Percentiles rank a stretch among this genome's conserved stretches.
These are phyloP conservation scores for Periglandula ipomoeae DNA, from an alignment of 2,329 filamentous ascomycete species.

Conservation along the genomic window DNA sequence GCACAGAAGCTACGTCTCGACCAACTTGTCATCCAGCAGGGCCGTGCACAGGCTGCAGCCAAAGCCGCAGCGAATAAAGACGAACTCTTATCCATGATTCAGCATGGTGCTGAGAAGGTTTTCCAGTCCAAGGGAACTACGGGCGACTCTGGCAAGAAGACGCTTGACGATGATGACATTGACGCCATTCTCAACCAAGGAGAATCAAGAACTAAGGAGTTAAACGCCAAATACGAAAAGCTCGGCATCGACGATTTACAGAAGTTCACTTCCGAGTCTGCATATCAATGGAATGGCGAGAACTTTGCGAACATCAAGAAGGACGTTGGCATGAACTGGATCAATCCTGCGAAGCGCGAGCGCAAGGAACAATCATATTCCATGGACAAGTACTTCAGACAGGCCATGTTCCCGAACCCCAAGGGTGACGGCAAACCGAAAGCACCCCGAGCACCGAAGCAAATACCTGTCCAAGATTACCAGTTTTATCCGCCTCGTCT, in stretches of 20 bases:
- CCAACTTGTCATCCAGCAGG: slow-evolving; percentile 96
- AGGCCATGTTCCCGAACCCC: slow-evolving; percentile 72
- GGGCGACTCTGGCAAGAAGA: slow-evolving; percentile 49
- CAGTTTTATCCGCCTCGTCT: slow-evolving; percentile 89
- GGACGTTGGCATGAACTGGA: slow-evolving; percentile 89
- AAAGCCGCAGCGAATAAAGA: slow-evolving; percentile 94
- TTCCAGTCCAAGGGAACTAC: slow-evolving; percentile 66
- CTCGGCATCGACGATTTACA: slow-evolving; percentile 94
- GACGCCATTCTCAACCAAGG: slow-evolving; percentile 80
- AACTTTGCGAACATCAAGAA: slow-evolving; percentile 90
- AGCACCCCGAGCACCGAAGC: slow-evolving; percentile 89
- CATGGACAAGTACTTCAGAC: slow-evolving; percentile 97
- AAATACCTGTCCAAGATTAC: slow-evolving; percentile 87
- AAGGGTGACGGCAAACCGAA: slow-evolving; percentile 87
- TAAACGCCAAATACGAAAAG: slow-evolving; percentile 93
- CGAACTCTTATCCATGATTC: slow-evolving; percentile 94
- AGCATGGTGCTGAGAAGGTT: slow-evolving; percentile 93
- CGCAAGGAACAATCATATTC: slow-evolving; percentile 97
- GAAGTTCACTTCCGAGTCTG: slow-evolving; percentile 94
- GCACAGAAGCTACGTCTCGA: slow-evolving; percentile 95
- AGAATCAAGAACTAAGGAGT: slow-evolving; percentile 77
- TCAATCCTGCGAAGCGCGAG: slow-evolving; percentile 96
- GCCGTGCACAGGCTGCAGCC: slow-evolving; percentile 78
- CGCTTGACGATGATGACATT: slow-evolving; percentile 80
- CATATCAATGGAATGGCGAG: slow-evolving; percentile 98